These are phyloP conservation scores for Fusarium subglutinans DNA, from an alignment of 2,329 filamentous ascomycete species.

Conservation along the genomic window DNA sequence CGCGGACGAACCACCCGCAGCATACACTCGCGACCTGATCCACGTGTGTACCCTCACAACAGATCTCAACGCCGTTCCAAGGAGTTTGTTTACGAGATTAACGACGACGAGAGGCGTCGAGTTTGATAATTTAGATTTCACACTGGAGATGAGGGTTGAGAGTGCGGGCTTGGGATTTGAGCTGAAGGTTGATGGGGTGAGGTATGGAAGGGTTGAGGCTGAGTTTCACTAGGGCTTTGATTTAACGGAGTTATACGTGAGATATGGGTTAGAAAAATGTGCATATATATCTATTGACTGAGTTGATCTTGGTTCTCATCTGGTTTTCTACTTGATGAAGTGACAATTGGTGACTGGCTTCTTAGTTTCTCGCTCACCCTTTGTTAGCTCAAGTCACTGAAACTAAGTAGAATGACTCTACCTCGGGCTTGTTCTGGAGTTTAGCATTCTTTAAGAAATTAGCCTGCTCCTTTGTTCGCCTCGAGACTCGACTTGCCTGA, in stretches of 20 bases:
- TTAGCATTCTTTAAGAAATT: background rate
- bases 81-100: constrained; percentile 76
- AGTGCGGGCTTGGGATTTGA: constrained; percentile 81
- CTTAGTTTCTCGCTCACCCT: too few relatives aligned
- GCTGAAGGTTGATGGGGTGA: constrained; percentile 78
- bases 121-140: constrained; percentile 85
- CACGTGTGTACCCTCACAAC: constrained; percentile 85
- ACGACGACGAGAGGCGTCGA: constrained; percentile 83
- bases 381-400: too few relatives aligned
- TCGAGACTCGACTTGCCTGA: background rate
- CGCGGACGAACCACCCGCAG: constrained; percentile 69
- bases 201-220: constrained; percentile 80
- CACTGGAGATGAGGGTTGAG: constrained; percentile 83
- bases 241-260: background rate
- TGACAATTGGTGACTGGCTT: background rate
- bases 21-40: constrained; percentile 69
- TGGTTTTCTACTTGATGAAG: background rate
- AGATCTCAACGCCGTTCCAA: constrained; percentile 78
- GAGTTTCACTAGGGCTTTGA: constrained; percentile 68
- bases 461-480: background rate
- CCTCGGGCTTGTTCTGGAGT: too few relatives aligned
- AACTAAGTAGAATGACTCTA: too few relatives aligned
- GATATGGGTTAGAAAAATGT: background rate
- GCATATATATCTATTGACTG: background rate
- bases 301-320: background rate